These are phyloP conservation scores for Pistacia vera DNA, from an alignment of 345 rosid species.

Conservation along the genomic window DNA sequence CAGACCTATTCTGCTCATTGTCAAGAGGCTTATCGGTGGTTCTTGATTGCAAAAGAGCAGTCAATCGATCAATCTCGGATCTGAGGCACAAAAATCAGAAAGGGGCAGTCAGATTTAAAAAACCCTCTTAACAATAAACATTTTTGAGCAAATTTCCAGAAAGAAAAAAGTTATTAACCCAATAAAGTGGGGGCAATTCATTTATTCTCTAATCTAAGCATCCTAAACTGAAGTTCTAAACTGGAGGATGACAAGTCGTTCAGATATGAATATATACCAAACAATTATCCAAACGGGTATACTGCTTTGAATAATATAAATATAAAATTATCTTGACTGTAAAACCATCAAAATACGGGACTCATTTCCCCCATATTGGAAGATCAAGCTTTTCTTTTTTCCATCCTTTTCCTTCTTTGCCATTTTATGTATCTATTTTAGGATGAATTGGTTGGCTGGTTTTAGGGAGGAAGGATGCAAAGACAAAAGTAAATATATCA, in stretches of 20 bases:
- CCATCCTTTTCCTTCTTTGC: not conserved
- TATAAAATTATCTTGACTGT: not conserved
- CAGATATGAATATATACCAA: not conserved
- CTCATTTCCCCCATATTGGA: not conserved
- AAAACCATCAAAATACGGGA: not conserved
- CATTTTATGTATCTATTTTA: not conserved
- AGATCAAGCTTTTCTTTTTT: not conserved
- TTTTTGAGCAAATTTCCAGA: too few relatives aligned
- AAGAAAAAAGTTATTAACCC: too few relatives aligned
- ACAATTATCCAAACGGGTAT: not conserved
- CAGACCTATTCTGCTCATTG: constrained; percentile 47
- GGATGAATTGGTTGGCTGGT: not conserved
- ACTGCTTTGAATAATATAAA: not conserved
- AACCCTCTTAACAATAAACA: not conserved
- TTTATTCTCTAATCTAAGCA: not conserved
- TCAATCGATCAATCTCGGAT: constrained; percentile 82
- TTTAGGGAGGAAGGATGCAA: not conserved
- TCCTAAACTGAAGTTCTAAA: constrained; percentile 5
- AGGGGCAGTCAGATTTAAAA: not conserved
- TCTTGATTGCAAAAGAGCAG: constrained; percentile 67
- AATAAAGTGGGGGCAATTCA: not conserved
- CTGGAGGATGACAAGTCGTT: not conserved
- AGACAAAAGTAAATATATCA: not conserved
- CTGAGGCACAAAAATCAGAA: constrained; percentile 41
- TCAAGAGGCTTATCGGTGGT: constrained; percentile 43